phyloP scores from a whole-genome alignment of 768 basidiomycete genomes.

The Kockovaella imperatae region DNA sequence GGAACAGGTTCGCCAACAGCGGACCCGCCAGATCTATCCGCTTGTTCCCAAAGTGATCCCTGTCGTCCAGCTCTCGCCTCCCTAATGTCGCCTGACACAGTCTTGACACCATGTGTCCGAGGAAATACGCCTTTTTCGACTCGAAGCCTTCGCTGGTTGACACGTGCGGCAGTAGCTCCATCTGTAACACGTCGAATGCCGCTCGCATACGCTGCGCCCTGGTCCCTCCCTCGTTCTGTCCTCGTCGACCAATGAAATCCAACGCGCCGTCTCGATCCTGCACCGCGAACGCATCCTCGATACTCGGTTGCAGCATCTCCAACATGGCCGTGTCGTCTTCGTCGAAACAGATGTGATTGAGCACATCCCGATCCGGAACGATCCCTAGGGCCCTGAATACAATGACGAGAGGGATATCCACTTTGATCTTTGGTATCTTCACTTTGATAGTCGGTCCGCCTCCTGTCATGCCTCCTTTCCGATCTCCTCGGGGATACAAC shows the following conservation, averaged over 20 bases:
- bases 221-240: conserved; percentile 44
- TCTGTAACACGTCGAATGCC: conserved; percentile 94
- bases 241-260: conserved; percentile 97
- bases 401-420: conserved; percentile 97
- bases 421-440: conserved; percentile 94
- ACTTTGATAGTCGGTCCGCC: conserved; percentile 69
- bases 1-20: conserved; percentile 88
- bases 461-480: too few relatives aligned
- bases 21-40: conserved; percentile 93
- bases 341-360: conserved; percentile 98
- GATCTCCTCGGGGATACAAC: conserved; percentile 83
- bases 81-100: conserved; percentile 87
- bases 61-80: conserved; percentile 90
- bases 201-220: conserved; percentile 53
- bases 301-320: conserved; percentile 96
- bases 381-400: conserved; percentile 97
- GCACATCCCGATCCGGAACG: conserved; percentile 92
- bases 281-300: conserved; percentile 96
- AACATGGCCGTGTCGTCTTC: conserved; percentile 92
- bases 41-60: conserved; percentile 99
- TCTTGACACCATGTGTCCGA: conserved; percentile 98
- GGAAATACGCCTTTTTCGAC: conserved; percentile 98
- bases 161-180: conserved; percentile 96
- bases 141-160: conserved; percentile 93
- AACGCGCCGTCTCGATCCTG: conserved; percentile 76